phyloP scores from a whole-genome alignment of 202 grass and related monocot species.

The Setaria italica region DNA sequence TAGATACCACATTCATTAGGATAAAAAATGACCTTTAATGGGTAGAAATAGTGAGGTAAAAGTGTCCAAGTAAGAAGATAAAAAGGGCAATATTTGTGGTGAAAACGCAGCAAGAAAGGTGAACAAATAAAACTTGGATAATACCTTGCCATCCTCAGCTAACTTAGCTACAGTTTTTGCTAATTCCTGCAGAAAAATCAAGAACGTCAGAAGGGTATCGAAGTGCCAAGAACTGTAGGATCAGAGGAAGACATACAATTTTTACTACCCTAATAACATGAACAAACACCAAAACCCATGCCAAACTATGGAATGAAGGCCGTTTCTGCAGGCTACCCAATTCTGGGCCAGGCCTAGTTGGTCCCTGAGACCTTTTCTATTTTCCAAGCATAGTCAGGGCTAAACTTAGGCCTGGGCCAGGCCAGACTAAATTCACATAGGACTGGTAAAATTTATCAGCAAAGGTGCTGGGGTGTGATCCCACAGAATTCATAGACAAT shows the following conservation, averaged over 20 bases:
- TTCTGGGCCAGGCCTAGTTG: neutral
- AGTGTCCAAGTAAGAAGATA: neutral
- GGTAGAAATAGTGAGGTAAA: neutral
- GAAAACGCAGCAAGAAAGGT: neutral
- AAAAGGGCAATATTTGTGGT: neutral
- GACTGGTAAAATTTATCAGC: neutral
- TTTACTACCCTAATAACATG: neutral
- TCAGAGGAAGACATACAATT: constrained; percentile 7
- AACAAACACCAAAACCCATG: neutral
- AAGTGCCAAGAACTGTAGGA: constrained; percentile 17
- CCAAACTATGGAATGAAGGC: neutral
- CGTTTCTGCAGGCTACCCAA: neutral
- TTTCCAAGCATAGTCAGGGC: neutral
- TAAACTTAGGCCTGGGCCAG: neutral
- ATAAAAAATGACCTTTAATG: neutral
- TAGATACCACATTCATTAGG: neutral
- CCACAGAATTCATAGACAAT: constrained; percentile 17
- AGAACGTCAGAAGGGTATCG: constrained; percentile 28
- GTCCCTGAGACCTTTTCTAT: neutral
- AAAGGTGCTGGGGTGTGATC: neutral
- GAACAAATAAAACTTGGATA: neutral
- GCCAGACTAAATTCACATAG: neutral
- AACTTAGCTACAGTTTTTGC: constrained; percentile 79
- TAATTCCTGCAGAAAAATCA: constrained; percentile 67
- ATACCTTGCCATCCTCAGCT: constrained; percentile 97